These are phyloP conservation scores for Mrakia frigida DNA, from an alignment of 768 basidiomycete species.

Conservation along the genomic window DNA sequence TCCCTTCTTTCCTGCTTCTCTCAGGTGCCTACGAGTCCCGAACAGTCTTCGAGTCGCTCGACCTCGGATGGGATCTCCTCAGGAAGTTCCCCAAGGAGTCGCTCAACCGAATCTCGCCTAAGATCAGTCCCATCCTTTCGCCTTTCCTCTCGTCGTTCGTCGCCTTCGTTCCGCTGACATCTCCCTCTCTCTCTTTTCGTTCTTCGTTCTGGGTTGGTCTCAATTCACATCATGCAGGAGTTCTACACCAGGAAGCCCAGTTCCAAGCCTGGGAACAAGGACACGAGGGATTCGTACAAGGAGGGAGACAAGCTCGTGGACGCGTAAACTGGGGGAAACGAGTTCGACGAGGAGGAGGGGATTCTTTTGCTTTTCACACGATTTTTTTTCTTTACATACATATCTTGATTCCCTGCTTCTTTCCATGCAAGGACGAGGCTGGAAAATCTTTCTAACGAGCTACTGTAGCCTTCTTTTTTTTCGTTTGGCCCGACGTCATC, in stretches of 20 bases:
- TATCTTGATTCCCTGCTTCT: no score
- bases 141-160: no score
- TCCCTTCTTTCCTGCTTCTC: conserved; percentile 18
- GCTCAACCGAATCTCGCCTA: conserved; percentile 94
- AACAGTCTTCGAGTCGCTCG: conserved; percentile 93
- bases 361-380: no score
- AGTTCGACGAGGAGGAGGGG: no score
- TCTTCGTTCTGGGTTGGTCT: neutral
- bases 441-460: no score
- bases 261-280: conserved; percentile 25
- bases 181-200: no score
- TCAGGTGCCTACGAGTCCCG: conserved; percentile 89
- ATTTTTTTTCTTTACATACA: no score
- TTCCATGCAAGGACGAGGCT: no score
- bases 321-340: neutral
- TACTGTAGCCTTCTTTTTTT: no score
- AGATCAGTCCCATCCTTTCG: conserved; percentile 46
- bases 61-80: conserved; percentile 91
- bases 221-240: conserved; percentile 34
- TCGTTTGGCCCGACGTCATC: neutral
- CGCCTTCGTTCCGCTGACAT: neutral
- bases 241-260: conserved; percentile 35
- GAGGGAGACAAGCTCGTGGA: neutral
- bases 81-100: conserved; percentile 99
- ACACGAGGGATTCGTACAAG: conserved; percentile 25